Conservation (phyloP, 257 asterid species). For the Henckelia pumila region DNA sequence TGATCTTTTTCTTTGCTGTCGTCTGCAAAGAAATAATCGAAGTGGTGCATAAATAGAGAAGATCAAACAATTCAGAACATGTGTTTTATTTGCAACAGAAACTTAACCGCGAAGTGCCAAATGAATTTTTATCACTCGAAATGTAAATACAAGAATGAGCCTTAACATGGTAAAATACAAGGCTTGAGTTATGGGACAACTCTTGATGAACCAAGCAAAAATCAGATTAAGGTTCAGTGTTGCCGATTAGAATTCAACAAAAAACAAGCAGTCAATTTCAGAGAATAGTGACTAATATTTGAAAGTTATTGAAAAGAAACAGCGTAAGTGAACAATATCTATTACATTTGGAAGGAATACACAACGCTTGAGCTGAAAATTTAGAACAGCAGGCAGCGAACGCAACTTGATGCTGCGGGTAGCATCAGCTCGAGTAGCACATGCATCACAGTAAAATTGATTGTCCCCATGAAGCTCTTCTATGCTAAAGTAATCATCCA, state of each 20-base stretch:
- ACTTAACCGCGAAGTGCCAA: slow-evolving; percentile 19
- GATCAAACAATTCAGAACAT: slow-evolving; percentile 22
- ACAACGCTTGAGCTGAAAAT: slow-evolving; percentile 97
- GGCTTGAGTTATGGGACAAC: slow-evolving; percentile 16
- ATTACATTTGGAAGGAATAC: slow-evolving; percentile 95
- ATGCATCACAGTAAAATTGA: slow-evolving; percentile 80
- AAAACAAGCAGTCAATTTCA: slow-evolving; percentile 13
- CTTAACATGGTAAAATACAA: slow-evolving; percentile 11
- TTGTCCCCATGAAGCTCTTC: slow-evolving; percentile 97
- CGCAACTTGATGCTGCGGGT: slow-evolving; percentile 92
- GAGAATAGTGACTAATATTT: slow-evolving; percentile 11
- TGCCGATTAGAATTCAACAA: slow-evolving; percentile 10
- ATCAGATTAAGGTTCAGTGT: neutral
- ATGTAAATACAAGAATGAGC: slow-evolving; percentile 6
- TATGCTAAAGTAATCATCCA: slow-evolving; percentile 81
- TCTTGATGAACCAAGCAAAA: neutral
- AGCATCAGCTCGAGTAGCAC: slow-evolving; percentile 92
- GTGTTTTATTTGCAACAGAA: slow-evolving; percentile 19
- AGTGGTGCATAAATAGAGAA: slow-evolving; percentile 27
- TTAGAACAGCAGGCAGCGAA: slow-evolving; percentile 82
- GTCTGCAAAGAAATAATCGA: slow-evolving; percentile 59
- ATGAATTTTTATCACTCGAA: slow-evolving; percentile 13
- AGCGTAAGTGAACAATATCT: slow-evolving; percentile 22
- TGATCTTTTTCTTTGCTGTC: slow-evolving; percentile 87
- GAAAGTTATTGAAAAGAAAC: slow-evolving; percentile 11